These are phyloP conservation scores for Arabis hirsuta DNA, from an alignment of 345 rosid species.

Conservation along the genomic window DNA sequence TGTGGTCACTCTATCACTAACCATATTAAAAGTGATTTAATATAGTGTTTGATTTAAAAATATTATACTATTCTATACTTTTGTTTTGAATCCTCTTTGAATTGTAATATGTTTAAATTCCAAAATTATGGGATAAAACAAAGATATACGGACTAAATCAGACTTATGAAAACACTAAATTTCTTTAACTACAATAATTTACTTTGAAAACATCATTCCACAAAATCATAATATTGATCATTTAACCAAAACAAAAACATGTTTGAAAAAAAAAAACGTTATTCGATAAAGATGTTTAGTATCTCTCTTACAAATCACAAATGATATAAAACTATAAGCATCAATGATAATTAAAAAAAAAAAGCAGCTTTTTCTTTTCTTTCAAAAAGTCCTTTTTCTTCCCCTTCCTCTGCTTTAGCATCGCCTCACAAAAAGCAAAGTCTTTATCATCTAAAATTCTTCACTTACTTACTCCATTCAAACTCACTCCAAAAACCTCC, in stretches of 20 bases:
- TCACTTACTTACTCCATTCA: constrained; percentile 39
- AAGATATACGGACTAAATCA: background rate
- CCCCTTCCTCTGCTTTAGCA: constrained; percentile 40
- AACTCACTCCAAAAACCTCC: constrained; percentile 36
- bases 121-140: background rate
- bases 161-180: background rate
- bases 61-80: no score
- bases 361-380: constrained; percentile 44
- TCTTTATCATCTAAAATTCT: constrained; percentile 27
- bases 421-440: background rate
- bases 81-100: background rate
- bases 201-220: no score
- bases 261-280: background rate
- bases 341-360: constrained; percentile 5
- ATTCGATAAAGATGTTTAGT: constrained; percentile 19
- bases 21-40: background rate
- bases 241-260: background rate
- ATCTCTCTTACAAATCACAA: constrained; percentile 3
- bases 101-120: background rate
- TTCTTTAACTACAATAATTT: no score
- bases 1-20: background rate
- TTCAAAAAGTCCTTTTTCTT: constrained; percentile 19
- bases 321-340: constrained; percentile 16
- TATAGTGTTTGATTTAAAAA: background rate
- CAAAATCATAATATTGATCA: no score